Evolutionary conservation across 768 basidiomycete genomes (phyloP).

Genomic region (Podaxis pistillaris): DNA sequence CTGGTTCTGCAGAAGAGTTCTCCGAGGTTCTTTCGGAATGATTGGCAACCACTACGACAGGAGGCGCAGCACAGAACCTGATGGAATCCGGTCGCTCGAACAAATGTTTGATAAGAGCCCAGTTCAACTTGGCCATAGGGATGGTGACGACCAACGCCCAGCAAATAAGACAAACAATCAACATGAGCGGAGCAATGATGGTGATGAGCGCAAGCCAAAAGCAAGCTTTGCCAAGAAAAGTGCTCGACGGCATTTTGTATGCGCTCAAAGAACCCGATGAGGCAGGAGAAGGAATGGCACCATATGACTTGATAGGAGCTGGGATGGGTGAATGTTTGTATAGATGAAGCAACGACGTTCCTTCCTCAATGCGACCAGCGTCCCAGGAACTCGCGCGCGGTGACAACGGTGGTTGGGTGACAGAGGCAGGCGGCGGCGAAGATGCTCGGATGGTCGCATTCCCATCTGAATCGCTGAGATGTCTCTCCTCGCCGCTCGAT

Average conservation of each 20-base stretch:
- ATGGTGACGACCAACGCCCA: slow-evolving; percentile 96
- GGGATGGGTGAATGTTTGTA: slow-evolving; percentile 30
- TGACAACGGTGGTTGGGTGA: slow-evolving; percentile 18
- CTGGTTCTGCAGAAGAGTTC: slow-evolving; percentile 18
- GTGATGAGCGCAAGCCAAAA: slow-evolving; percentile 80
- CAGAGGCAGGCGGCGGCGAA: slow-evolving; percentile 22
- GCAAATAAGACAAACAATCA: slow-evolving; percentile 84
- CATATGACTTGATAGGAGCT: slow-evolving; percentile 64
- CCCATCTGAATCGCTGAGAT: slow-evolving; percentile 32
- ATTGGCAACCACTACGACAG: slow-evolving; percentile 54
- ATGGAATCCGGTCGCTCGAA: slow-evolving; percentile 77
- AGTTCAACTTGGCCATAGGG: slow-evolving; percentile 97
- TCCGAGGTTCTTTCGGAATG: slow-evolving; percentile 17
- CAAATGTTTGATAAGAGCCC: slow-evolving; percentile 88
- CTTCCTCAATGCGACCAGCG: slow-evolving; percentile 39
- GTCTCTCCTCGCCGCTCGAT: slow-evolving; percentile 22
- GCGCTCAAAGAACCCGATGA: slow-evolving; percentile 27
- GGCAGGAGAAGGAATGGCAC: slow-evolving; percentile 44
- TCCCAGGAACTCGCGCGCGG: slow-evolving; percentile 46
- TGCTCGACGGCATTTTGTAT: slow-evolving; percentile 29
- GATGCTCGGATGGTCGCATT: slow-evolving; percentile 36
- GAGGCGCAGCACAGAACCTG: slow-evolving; percentile 90
- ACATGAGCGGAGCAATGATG: slow-evolving; percentile 86
- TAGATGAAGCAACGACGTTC: slow-evolving; percentile 41
- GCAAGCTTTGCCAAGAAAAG: slow-evolving; percentile 66